Evolutionary conservation across 768 basidiomycete genomes (phyloP), one percentile per base, ranked within the genome.

Genomic region (Hirschioporus abietinus): DNA sequence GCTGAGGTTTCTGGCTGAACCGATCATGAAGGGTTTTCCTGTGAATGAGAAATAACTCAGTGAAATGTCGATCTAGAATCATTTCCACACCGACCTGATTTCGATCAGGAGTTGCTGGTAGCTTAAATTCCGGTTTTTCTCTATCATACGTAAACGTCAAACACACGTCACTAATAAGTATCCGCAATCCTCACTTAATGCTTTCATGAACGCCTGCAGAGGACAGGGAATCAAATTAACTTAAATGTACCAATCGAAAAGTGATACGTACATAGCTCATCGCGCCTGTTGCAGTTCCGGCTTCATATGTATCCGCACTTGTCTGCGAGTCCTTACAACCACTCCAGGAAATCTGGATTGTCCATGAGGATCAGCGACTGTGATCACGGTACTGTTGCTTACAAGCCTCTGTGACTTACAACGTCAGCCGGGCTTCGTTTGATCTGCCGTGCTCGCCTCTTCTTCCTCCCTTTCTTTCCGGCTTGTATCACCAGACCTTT

Each of bases 321-420:
- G 90, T 92, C 74, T 92, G 90, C 20, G 86, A 82, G 73, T 92
- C 91, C 69, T 89, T 90, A 75, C 91, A 91, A 26, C 90, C 91
- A 72, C 89, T 90, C 84, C 88, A 92, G n/a, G 88, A 89, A n/a
- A 92, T 89, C 91, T 92, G 65, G 57, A 61, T 9, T 23, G 10
- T n/a, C 58, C 4, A 24, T 24, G 30, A 61, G 20, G 20, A 34
- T 58, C 1, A 27, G 42, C 12, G 12, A 15, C 42, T 52, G 15
- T 61, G 23, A 3, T 12, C 18, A 7, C n/a, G n/a, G n/a, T n/a
- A n/a, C n/a, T n/a, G n/a, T n/a, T n/a, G n/a, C 8, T 3, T 30
- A 30, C 24, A 8, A 25, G 24, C 1, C 15, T 18, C 10, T 25
- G 17, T 34, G 58, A 61, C 60, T 61, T 24, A 61, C 60, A 61